These are phyloP conservation scores for Eucalyptus marginata DNA, from an alignment of 345 rosid genomes.

Conservation along the genomic window DNA sequence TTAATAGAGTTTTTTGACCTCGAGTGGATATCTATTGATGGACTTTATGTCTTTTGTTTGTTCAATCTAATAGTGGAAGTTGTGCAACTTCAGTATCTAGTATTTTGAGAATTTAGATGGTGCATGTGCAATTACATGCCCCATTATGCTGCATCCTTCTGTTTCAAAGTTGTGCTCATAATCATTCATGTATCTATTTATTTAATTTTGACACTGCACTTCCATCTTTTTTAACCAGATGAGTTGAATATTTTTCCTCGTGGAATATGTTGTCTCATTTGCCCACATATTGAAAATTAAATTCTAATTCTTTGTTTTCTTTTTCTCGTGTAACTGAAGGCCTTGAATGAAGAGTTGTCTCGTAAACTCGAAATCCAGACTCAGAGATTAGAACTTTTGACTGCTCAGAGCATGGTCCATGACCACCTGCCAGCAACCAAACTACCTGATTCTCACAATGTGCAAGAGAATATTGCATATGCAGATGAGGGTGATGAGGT, in stretches of 20 bases:
- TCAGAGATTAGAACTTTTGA: conserved; percentile 86
- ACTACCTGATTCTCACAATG: conserved; percentile 29
- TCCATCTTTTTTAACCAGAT: not conserved
- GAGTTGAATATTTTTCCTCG: not conserved
- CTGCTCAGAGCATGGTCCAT: conserved; percentile 64
- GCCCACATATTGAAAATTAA: not conserved
- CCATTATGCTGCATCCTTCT: not conserved
- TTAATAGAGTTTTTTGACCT: not conserved
- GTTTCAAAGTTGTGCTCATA: not conserved
- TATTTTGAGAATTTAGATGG: not conserved
- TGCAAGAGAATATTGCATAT: conserved; percentile 48
- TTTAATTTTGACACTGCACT: not conserved
- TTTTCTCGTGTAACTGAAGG: conserved; percentile 32
- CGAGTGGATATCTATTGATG: not conserved
- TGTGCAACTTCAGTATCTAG: not conserved
- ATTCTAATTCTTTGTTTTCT: not conserved
- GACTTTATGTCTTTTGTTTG: not conserved
- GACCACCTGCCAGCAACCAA: conserved; percentile 34
- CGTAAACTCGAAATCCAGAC: conserved; percentile 87
- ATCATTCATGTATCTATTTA: not conserved
- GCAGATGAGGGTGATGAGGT: conserved; percentile 99
- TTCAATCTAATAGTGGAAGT: not conserved
- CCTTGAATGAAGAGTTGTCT: conserved; percentile 70
- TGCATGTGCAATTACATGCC: not conserved
- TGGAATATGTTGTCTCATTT: not conserved